Percentiles rank a stretch among this genome's conserved stretches.
phyloP scores from a whole-genome alignment of 371 early-diverging fungal genomes.

The Syncephalastrum monosporum region DNA sequence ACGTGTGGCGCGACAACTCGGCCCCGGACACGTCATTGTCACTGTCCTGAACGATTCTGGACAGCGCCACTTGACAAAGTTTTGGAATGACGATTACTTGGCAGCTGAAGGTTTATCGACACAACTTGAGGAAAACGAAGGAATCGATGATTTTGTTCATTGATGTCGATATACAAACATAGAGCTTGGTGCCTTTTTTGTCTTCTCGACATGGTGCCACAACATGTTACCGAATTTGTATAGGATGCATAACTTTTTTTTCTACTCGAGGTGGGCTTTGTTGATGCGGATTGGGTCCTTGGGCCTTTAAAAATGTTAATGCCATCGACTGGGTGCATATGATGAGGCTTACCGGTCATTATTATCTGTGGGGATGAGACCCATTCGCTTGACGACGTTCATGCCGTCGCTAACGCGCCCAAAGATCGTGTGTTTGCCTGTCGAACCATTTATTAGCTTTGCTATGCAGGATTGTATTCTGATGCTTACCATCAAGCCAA shows the following conservation, averaged over 20 bases:
- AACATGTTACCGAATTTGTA: too few species aligned
- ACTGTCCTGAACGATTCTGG: conserved; percentile 85
- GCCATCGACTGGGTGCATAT: background rate
- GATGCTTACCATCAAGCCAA: conserved; percentile 70
- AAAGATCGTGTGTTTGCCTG: conserved; percentile 73
- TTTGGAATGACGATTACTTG: conserved; percentile 66
- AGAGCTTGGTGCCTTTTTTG: too few species aligned
- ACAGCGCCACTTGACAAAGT: conserved; percentile 81
- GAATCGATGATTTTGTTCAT: conserved; percentile 33
- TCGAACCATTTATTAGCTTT: background rate
- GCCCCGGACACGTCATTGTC: conserved; percentile 81
- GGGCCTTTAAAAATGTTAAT: conserved; percentile 22
- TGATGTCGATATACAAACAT: too few species aligned
- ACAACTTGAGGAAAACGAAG: conserved; percentile 29
- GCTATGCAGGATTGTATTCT: background rate
- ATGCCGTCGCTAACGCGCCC: conserved; percentile 69
- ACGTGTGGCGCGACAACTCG: conserved; percentile 65
- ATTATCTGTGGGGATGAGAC: conserved; percentile 63
- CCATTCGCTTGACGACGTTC: conserved; percentile 70
- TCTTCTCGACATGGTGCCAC: too few species aligned
- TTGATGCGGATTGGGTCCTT: conserved; percentile 40
- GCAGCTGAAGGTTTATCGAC: conserved; percentile 29
- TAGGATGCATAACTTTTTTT: background rate
- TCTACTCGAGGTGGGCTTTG: conserved; percentile 32
- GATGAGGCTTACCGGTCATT: conserved; percentile 43